Base-by-base conservation (phyloP, 164 flowering plant species). In the Liquidambar formosana region DNA sequence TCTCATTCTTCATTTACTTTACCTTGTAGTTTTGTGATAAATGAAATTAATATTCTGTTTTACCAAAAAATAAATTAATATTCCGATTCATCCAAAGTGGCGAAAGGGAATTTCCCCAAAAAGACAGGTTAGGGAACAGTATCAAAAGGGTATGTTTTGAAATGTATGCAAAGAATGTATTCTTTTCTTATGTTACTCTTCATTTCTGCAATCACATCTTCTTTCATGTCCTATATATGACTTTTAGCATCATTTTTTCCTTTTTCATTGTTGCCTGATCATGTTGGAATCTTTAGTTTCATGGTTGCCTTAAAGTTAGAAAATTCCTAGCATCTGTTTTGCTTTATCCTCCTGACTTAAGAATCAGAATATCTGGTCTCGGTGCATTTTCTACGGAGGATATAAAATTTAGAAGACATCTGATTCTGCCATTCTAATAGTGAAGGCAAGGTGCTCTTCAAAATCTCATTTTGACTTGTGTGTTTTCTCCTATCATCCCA, bases 131-230 rank as follows among this genome's bases (percentile, higher is more conserved):
- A 10, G 19, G 62, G 0, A 23, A 43, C 33, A 51, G 48, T 52
- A 38, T 28, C 47, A 4, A 58, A n/a, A n/a, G 22, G 47, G 64
- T 48, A 51, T 58, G 14, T 25, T 38, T 66, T 64, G 19, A 57
- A 64, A 54, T 66, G 46, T 28, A 11, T 43, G 22, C 27, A 65
- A 38, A 65, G 81, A 65, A 75, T 71, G 45, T 69, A 71, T 75
- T 71, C 81, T 75, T 78, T 64, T 63, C 71, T 33, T 54, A 38
- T 23, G 13, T 53, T 27, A 18, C 19, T n/a, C 14, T 64, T 38
- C 16, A 51, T n/a, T 28, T 33, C 28, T 9, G 64, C 73, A 49
- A 43, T 52, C 61, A 51, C 53, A 13, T 57, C 46, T 59, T 19
- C 51, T 16, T 74, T 21, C 60, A 33, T 59, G 15, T 47, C 26